Conservation (phyloP, 2,329 filamentous ascomycete species). For the Spiromastix sp. region DNA sequence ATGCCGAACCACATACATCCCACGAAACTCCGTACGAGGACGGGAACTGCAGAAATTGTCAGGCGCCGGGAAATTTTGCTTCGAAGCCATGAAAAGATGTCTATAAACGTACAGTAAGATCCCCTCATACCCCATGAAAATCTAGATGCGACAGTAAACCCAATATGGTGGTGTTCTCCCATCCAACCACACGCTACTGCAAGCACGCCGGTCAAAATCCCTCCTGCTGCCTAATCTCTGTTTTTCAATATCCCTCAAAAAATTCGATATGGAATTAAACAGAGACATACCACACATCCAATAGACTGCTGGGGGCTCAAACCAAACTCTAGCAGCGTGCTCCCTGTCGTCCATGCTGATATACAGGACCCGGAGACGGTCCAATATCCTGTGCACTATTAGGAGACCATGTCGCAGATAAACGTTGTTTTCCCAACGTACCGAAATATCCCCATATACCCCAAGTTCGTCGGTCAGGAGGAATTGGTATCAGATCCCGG, state of each 20-base stretch:
- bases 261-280: no score
- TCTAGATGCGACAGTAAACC: constrained; percentile 18
- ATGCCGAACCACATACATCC: constrained; percentile 13
- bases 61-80: constrained; percentile 14
- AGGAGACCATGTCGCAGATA: background rate
- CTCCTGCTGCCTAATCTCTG: constrained; percentile 9
- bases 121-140: constrained; percentile 19
- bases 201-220: constrained; percentile 15
- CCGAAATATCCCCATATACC: constrained; percentile 18
- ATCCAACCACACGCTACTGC: constrained; percentile 19
- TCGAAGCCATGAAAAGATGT: background rate
- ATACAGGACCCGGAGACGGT: constrained; percentile 20
- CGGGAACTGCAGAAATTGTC: constrained; percentile 11
- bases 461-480: constrained; percentile 18
- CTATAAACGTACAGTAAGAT: constrained; percentile 12
- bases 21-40: constrained; percentile 5
- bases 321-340: constrained; percentile 17
- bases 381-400: constrained; percentile 18
- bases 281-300: constrained; percentile 16
- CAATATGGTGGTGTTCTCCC: constrained; percentile 18
- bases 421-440: no score
- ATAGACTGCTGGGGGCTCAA: constrained; percentile 17
- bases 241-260: no score
- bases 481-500: constrained; percentile 20
- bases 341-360: constrained; percentile 20